Conservation (phyloP, 2,329 filamentous ascomycete genomes). For the Exophiala viscosa region DNA sequence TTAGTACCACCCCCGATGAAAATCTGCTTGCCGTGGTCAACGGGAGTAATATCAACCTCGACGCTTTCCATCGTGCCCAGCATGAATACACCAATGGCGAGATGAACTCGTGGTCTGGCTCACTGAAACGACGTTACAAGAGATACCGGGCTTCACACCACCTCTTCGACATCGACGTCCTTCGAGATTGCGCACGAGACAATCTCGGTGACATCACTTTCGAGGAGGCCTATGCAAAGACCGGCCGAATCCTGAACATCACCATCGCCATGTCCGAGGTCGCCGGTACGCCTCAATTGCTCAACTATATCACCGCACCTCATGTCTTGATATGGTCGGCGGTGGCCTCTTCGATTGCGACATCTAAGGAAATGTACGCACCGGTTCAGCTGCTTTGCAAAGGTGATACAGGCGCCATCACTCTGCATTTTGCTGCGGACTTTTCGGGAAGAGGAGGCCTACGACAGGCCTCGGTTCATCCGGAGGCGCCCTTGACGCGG, state of each 20-base stretch:
- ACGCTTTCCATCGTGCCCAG: constrained; percentile 64
- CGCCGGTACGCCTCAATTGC: constrained; percentile 72
- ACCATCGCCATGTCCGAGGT: constrained; percentile 84
- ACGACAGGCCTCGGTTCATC: constrained; percentile 68
- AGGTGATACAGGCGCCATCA: constrained; percentile 66
- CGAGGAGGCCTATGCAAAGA: constrained; percentile 93
- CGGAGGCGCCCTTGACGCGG: constrained; percentile 85
- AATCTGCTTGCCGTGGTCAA: constrained; percentile 68
- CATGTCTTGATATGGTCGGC: constrained; percentile 97
- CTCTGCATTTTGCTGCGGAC: constrained; percentile 20
- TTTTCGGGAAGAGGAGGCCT: constrained; percentile 59
- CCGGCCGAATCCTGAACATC: constrained; percentile 85
- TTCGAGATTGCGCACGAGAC: constrained; percentile 74
- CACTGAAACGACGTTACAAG: constrained; percentile 64
- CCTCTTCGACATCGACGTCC: constrained; percentile 78
- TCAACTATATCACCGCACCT: constrained; percentile 91
- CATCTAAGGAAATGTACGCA: constrained; percentile 69
- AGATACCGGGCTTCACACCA: constrained; percentile 63
- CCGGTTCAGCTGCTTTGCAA: constrained; percentile 77
- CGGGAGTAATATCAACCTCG: constrained; percentile 68
- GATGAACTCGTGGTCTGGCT: constrained; percentile 35
- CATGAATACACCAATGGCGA: constrained; percentile 41
- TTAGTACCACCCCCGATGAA: constrained; percentile 73
- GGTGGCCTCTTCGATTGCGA: constrained; percentile 83
- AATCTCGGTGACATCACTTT: constrained; percentile 89